A percentile compares a stretch with the other conserved stretches of the same genome.
These are phyloP conservation scores for Tausonia pullulans DNA, from an alignment of 1,284 basidiomycete genomes.

Conservation along the genomic window DNA sequence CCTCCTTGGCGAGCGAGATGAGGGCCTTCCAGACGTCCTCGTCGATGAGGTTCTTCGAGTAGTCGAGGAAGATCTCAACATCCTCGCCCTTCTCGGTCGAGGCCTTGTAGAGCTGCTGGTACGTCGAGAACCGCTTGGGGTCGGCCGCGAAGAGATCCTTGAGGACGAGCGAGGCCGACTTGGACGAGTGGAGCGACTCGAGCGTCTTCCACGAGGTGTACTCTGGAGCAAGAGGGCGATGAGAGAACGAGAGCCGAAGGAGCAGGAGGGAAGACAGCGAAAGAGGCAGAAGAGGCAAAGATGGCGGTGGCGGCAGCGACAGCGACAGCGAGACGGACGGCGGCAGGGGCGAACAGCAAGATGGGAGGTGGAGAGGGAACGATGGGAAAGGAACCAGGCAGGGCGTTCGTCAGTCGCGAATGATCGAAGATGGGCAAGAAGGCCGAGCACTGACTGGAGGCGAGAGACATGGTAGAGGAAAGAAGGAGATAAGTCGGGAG, in stretches of 20 bases:
- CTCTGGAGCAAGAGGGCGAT: conserved; percentile 40
- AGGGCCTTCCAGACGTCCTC: conserved; percentile 52
- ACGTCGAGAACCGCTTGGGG: conserved; percentile 72
- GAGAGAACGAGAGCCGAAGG: not conserved
- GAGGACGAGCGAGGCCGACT: conserved; percentile 60
- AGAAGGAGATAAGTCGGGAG: not conserved
- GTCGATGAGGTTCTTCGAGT: conserved; percentile 92
- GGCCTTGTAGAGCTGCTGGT: conserved; percentile 61
- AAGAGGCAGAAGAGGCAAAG: not conserved
- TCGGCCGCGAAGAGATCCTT: conserved; percentile 86
- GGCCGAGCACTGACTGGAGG: conserved; percentile 8
- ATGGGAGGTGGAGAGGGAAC: not conserved
- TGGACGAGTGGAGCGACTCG: conserved; percentile 66
- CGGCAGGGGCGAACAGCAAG: not conserved
- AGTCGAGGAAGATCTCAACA: conserved; percentile 82
- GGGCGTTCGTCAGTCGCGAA: not conserved
- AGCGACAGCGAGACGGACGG: not conserved
- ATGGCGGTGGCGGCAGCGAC: no score
- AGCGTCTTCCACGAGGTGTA: conserved; percentile 87
- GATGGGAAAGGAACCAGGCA: not conserved
- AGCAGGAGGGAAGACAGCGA: not conserved
- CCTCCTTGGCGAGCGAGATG: conserved; percentile 34
- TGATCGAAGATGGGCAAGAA: not conserved
- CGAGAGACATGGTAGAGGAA: conserved; percentile 15
- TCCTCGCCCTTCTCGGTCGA: conserved; percentile 50